Evolutionary conservation across 1,284 basidiomycete species (phyloP), one percentile per base, ranked within the genome.

Genomic region (Moniliella sp.): DNA sequence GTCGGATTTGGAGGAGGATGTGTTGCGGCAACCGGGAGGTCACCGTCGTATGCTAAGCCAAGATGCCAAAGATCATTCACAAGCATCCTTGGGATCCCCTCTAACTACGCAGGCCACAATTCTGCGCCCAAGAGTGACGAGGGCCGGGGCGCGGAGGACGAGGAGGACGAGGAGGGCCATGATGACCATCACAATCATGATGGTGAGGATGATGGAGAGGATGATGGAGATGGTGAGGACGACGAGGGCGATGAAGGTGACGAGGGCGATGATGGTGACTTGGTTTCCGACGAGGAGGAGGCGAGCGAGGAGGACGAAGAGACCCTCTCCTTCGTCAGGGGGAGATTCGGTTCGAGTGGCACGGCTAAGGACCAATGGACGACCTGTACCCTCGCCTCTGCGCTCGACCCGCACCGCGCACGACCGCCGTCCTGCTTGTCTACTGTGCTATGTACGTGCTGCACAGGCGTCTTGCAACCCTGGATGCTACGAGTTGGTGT

Each of bases 281-380:
- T 9, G 16, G 3, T 15, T 18, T 14, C n/a, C 19, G 4, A 36
- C 7, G 47, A 35, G 5, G 40, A 32, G 4, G 52, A 46, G 13
- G 48, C 42, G 14, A 34, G 37, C 13, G 32, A 35, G 18, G 45
- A 45, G 9, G 57, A 53, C 14, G 47, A 54, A 14, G 53, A n/a
- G n/a, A 57, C 23, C 40, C 39, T 27, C 34, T 58, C 12, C 36
- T 58, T 4, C 51, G 49, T 27, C 42, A 42, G 5, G 56, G 56
- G 9, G 56, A 58, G 32, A 55, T 58, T 18, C 32, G 48, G 21
- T 58, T 58, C 32, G 56, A 58, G 25, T 54, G 53, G 51, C 43
- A 41, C 12, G 46, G 40, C 8, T 49, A 31, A 30, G n/a, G n/a
- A n/a, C n/a, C n/a, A n/a, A n/a, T n/a, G n/a, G n/a, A n/a, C n/a